Evolutionary conservation across 495 filamentous ascomycete genomes (phyloP).

Genomic region (Podospora sp.): DNA sequence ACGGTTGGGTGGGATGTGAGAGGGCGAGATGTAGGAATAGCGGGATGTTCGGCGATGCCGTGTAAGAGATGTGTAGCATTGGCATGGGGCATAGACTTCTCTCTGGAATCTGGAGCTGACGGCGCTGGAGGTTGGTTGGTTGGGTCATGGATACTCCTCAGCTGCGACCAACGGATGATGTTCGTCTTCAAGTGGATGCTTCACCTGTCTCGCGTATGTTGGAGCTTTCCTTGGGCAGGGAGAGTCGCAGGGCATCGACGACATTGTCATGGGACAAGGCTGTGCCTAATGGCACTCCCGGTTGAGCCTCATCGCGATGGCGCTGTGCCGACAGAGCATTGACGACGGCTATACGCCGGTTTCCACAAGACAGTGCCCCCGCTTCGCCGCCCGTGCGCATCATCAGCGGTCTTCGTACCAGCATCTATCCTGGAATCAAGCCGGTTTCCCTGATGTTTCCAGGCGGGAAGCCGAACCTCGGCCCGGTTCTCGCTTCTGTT

Average conservation of each 20-base stretch:
- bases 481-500: too few species aligned
- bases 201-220: background rate
- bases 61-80: background rate
- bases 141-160: background rate
- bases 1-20: background rate
- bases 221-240: background rate
- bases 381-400: too few species aligned
- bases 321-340: too few species aligned
- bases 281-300: too few species aligned
- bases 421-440: too few species aligned
- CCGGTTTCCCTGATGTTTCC: too few species aligned
- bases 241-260: background rate
- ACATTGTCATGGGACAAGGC: too few species aligned
- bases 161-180: background rate
- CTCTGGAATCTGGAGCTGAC: background rate
- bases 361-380: too few species aligned
- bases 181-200: background rate
- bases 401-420: too few species aligned
- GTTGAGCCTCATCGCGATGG: too few species aligned
- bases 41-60: background rate
- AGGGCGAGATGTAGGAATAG: background rate
- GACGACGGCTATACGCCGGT: too few species aligned
- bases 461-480: too few species aligned
- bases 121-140: background rate
- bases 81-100: background rate